Percentiles rank a stretch among this genome's conserved stretches.
phyloP scores from a whole-genome alignment of 2,329 filamentous ascomycete species.

The Xylogone sp. region DNA sequence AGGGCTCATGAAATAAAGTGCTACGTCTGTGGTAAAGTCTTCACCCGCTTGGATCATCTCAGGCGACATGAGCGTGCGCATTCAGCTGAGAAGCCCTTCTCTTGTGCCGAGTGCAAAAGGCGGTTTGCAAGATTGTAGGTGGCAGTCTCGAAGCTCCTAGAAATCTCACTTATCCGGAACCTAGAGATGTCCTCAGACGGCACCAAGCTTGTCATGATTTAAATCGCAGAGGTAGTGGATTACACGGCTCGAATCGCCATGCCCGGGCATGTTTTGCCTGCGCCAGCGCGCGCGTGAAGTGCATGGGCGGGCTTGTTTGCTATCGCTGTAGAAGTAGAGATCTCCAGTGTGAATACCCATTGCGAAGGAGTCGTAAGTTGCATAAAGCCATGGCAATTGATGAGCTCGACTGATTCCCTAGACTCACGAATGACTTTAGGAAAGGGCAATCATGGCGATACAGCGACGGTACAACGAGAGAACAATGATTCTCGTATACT shows the following conservation, averaged over 20 bases:
- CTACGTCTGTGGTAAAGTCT: slow-evolving; percentile 19
- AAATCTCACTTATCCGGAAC: slow-evolving; percentile 1
- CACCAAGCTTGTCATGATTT: slow-evolving; percentile 6
- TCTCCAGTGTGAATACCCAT: slow-evolving; percentile 4
- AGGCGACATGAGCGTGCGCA: slow-evolving; percentile 55
- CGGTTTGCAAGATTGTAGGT: slow-evolving; percentile 4
- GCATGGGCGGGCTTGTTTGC: slow-evolving; percentile 2
- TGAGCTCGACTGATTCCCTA: background rate
- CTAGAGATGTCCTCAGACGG: slow-evolving; percentile 4
- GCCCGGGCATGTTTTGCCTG: slow-evolving; percentile 5
- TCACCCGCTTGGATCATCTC: slow-evolving; percentile 53
- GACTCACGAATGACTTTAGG: slow-evolving; percentile 3
- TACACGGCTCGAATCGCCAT: slow-evolving; percentile 1
- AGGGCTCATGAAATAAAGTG: slow-evolving; percentile 4
- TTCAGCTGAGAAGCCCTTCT: slow-evolving; percentile 44
- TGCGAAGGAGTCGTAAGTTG: slow-evolving; percentile 4
- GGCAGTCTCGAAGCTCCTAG: background rate
- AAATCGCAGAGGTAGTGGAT: slow-evolving; percentile 3
- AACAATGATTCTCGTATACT: background rate
- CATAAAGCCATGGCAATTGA: background rate
- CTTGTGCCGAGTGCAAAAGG: slow-evolving; percentile 4
- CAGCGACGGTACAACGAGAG: slow-evolving; percentile 1
- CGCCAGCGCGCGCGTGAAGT: slow-evolving; percentile 2
- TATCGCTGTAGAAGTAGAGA: slow-evolving; percentile 3
- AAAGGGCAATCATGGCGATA: slow-evolving; percentile 1